A percentile compares a stretch with the other conserved stretches of the same genome.
These are phyloP conservation scores for Pseudogymnoascus verrucosus DNA, from an alignment of 2,329 filamentous ascomycete species.

Conservation along the genomic window DNA sequence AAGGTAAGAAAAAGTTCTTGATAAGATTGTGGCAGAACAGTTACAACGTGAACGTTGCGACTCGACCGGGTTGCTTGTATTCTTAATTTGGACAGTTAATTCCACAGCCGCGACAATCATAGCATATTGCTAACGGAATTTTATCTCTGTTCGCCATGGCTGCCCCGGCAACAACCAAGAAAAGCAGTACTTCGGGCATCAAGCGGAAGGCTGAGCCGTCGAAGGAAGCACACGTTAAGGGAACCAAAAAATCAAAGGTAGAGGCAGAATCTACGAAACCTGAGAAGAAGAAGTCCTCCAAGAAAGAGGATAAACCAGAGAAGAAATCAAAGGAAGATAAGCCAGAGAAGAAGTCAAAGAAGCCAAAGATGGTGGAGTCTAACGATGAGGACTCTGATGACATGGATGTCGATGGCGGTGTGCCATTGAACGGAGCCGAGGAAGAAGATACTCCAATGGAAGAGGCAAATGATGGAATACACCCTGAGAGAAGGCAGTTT, in stretches of 20 bases:
- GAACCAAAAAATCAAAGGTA: conserved; percentile 45
- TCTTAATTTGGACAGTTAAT: conserved; percentile 1
- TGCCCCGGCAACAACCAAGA: conserved; percentile 31
- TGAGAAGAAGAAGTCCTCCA: conserved; percentile 28
- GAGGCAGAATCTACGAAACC: conserved; percentile 24
- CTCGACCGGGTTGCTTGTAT: neutral
- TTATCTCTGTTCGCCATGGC: neutral
- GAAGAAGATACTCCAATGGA: conserved; percentile 23
- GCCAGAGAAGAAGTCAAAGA: conserved; percentile 10
- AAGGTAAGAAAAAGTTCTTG: conserved; percentile 10
- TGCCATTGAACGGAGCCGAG: conserved; percentile 14
- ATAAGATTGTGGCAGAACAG: conserved; percentile 10
- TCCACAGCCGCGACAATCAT: neutral
- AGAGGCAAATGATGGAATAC: conserved; percentile 27
- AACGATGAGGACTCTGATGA: conserved; percentile 34
- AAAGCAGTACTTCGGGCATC: conserved; percentile 37
- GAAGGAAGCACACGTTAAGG: conserved; percentile 37
- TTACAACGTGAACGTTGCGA: conserved; percentile 6
- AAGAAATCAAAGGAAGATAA: conserved; percentile 13
- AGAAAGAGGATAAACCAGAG: conserved; percentile 29
- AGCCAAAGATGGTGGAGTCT: conserved; percentile 25
- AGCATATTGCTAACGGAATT: conserved; percentile 1
- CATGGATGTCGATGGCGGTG: conserved; percentile 30
- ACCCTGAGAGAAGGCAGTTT: conserved; percentile 28
- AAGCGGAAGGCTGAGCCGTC: conserved; percentile 49